Evolutionary conservation across 2,329 filamentous ascomycete species (phyloP), one percentile per base, ranked within the genome.

Genomic region (Neofusicoccum parvum): DNA sequence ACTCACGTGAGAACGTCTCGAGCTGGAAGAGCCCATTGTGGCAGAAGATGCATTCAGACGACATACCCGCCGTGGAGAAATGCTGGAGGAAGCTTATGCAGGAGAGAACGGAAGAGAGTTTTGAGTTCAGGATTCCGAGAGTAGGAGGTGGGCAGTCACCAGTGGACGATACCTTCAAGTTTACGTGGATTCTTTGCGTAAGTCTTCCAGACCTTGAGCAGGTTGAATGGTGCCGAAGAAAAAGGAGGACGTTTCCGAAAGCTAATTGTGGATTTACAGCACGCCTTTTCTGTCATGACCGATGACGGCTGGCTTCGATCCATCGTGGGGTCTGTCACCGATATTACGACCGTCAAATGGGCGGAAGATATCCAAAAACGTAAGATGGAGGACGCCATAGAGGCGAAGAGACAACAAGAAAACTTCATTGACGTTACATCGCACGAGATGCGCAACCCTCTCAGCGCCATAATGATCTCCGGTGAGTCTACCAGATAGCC

Each of bases 361-460:
- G 73, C 71, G 11, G 62, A 65, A 15, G 64, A 54, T 10, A 50
- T 65, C 17, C 64, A 65, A 34, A 65, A 65, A 37, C 45, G 49
- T 7, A 59, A 56, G 23, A 65, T 65, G 64, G 64, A 65, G n/a
- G 74, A 76, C 34, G 74, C 74, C 3, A 70, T 74, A 53, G 72
- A 75, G 53, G 72, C 70, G 1, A 75, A 77, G 66, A 68, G 73
- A 46, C 74, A 75, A 43, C 73, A 75, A 41, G 74, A 76, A 20
- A 73, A 75, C 32, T 76, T 77, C 62, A 76, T 76, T n/a, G 74
- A 77, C 50, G 75, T 76, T 20, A 76, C 73, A 0, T 74, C 72
- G 9, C 75, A 77, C 46, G 75, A 77, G 65, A 76, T 77, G 73
- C 66, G 74, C n/a, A 73, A 76, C 49, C 64, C 64, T 5, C 46